Percentiles rank a stretch among this genome's conserved stretches.
Conservation (phyloP, 2,329 filamentous ascomycete species). For the Neofusicoccum parvum region DNA sequence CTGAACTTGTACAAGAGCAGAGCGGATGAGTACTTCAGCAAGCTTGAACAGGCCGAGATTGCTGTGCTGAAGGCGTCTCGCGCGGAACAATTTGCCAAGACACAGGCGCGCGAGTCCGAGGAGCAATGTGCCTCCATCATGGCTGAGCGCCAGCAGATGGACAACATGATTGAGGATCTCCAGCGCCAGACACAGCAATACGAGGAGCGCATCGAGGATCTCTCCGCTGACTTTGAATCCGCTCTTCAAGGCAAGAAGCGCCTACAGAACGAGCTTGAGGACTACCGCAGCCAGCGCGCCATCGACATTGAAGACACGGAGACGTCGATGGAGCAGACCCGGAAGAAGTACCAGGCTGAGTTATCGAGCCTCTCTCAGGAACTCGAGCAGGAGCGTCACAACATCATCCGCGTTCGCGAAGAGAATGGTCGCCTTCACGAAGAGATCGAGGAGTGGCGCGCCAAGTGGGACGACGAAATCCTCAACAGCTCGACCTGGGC, state of each 20-base stretch:
- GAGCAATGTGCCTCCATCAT: conserved; percentile 88
- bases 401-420: conserved; percentile 78
- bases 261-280: conserved; percentile 94
- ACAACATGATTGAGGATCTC: conserved; percentile 82
- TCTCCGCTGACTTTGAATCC: conserved; percentile 84
- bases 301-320: conserved; percentile 98
- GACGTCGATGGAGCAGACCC: conserved; percentile 91
- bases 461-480: conserved; percentile 98
- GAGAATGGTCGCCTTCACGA: conserved; percentile 90
- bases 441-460: conserved; percentile 90
- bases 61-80: conserved; percentile 88
- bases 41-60: conserved; percentile 95
- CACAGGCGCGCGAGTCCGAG: conserved; percentile 86
- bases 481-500: conserved; percentile 98
- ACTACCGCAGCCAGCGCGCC: conserved; percentile 91
- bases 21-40: conserved; percentile 95
- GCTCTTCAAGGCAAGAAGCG: conserved; percentile 89
- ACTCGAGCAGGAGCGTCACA: conserved; percentile 89
- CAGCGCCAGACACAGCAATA: conserved; percentile 87
- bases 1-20: conserved; percentile 87
- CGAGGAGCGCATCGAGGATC: conserved; percentile 88
- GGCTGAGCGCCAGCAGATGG: conserved; percentile 89
- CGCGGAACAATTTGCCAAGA: conserved; percentile 91
- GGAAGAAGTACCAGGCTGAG: conserved; percentile 95
- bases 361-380: conserved; percentile 88